Conservation (phyloP, 139 green algal species). For the Haematococcus lacustris region DNA sequence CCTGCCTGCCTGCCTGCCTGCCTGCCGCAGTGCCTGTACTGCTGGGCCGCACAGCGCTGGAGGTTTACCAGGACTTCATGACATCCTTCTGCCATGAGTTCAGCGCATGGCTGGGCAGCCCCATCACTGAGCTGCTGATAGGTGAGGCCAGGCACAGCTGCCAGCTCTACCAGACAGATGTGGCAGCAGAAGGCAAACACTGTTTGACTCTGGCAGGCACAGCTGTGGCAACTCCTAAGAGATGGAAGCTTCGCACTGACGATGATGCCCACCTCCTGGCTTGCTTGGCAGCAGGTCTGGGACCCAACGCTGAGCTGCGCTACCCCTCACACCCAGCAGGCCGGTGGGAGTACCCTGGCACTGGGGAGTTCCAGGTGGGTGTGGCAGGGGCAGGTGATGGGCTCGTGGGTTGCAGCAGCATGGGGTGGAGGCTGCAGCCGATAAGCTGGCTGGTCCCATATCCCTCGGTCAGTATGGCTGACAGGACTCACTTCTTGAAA, state of each 20-base stretch:
- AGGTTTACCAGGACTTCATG: conserved; percentile 83
- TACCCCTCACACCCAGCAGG: conserved; percentile 44
- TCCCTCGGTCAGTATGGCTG: not conserved
- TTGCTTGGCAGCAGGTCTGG: too few relatives aligned
- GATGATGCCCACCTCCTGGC: not conserved
- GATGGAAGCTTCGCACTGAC: too few relatives aligned
- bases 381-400: not conserved
- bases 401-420: not conserved
- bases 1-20: too few relatives aligned
- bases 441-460: not conserved
- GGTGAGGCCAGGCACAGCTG: conserved; percentile 7
- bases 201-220: too few relatives aligned
- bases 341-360: conserved; percentile 45
- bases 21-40: conserved; percentile 53
- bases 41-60: conserved; percentile 68
- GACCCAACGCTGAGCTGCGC: conserved; percentile 40
- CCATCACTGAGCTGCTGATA: conserved; percentile 29
- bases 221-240: too few relatives aligned
- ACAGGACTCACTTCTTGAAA: not conserved
- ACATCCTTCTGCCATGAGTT: conserved; percentile 68
- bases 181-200: too few relatives aligned
- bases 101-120: conserved; percentile 36
- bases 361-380: conserved; percentile 61
- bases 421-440: not conserved
- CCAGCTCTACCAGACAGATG: not conserved